These are phyloP conservation scores for Mycena vitilis DNA, from an alignment of 768 basidiomycete species.

Conservation along the genomic window DNA sequence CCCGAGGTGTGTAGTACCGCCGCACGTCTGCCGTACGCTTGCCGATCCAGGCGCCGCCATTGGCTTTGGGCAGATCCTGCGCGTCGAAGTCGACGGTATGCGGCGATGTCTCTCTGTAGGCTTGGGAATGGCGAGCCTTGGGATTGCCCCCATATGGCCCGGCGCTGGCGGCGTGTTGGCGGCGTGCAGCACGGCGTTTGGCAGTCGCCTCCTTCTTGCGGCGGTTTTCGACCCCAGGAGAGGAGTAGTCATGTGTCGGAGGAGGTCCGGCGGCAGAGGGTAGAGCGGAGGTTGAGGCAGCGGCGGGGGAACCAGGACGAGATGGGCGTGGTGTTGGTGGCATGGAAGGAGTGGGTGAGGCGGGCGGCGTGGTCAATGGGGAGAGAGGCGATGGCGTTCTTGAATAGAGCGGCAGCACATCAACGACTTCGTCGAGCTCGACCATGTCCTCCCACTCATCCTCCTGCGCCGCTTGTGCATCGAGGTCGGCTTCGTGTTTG, in stretches of 20 bases:
- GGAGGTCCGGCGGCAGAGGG: no score
- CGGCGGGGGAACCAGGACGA: background rate
- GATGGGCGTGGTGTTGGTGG: background rate
- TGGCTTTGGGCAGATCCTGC: background rate
- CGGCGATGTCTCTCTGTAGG: background rate
- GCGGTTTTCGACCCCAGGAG: background rate
- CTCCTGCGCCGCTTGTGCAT: background rate
- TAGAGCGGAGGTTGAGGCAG: no score
- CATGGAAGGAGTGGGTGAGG: no score
- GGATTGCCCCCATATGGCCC: background rate
- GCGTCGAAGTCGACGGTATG: background rate
- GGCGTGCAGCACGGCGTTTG: background rate
- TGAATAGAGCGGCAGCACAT: no score
- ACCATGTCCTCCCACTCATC: slow-evolving; percentile 6
- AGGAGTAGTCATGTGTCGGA: background rate
- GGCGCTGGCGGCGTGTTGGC: background rate
- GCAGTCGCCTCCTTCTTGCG: background rate
- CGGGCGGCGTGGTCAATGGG: background rate
- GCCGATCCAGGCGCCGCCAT: background rate
- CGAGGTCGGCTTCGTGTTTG: background rate
- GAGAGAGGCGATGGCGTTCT: background rate
- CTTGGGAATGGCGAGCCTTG: background rate
- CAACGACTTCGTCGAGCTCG: background rate
- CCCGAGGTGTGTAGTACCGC: no score
- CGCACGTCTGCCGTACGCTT: background rate